phyloP scores from a whole-genome alignment of 805 yeast genomes.

The Ogataea ganodermae region DNA sequence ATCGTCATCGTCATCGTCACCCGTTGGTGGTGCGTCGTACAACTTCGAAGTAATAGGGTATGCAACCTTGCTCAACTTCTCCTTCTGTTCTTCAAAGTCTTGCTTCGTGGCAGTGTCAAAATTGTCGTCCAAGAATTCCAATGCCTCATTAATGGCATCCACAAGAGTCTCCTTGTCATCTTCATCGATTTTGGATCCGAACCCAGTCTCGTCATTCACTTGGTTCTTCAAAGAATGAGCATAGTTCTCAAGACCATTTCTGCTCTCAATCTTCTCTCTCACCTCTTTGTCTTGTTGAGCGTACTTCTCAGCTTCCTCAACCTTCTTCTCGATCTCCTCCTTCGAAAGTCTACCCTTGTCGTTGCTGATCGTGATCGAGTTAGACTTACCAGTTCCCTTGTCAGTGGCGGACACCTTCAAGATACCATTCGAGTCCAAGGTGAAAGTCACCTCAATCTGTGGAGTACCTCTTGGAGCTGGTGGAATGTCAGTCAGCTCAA shows the following conservation, averaged over 20 bases:
- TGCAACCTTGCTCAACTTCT: constrained; percentile 75
- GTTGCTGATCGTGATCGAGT: constrained; percentile 87
- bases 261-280: constrained; percentile 83
- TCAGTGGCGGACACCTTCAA: constrained; percentile 85
- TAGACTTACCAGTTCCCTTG: constrained; percentile 91
- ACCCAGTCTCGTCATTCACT: constrained; percentile 48
- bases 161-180: constrained; percentile 87
- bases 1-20: constrained; percentile 51
- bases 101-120: constrained; percentile 82
- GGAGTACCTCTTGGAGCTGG: constrained; percentile 93
- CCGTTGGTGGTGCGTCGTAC: constrained; percentile 52
- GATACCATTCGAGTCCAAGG: constrained; percentile 84
- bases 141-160: constrained; percentile 85
- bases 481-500: constrained; percentile 83
- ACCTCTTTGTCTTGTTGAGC: constrained; percentile 88
- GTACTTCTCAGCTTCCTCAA: constrained; percentile 92
- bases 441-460: constrained; percentile 88
- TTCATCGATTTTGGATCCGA: constrained; percentile 79
- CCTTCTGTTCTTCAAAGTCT: constrained; percentile 91
- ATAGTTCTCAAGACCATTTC: constrained; percentile 85
- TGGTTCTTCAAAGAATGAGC: constrained; percentile 81
- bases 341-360: constrained; percentile 92
- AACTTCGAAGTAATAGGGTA: constrained; percentile 91
- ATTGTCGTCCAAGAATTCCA: constrained; percentile 69
- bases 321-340: constrained; percentile 97